Conservation (phyloP, 768 basidiomycete species). For the Amyloporia xantha region DNA sequence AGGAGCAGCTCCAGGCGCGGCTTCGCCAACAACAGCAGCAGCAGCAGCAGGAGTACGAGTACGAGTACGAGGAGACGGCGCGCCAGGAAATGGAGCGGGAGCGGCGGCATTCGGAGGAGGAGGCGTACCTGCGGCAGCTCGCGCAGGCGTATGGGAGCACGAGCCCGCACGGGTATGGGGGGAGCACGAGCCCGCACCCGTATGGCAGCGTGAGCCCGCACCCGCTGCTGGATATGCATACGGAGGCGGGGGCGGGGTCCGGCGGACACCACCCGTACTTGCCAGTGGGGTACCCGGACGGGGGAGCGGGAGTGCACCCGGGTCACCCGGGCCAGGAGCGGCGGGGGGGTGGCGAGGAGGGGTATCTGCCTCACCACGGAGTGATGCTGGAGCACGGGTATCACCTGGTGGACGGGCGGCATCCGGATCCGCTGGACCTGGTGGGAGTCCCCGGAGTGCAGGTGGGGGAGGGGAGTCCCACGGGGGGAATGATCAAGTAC, state of each 20-base stretch:
- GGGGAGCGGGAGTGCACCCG: constrained; percentile 3
- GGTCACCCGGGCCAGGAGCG: background rate
- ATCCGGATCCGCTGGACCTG: constrained; percentile 17
- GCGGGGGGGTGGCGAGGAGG: constrained; percentile 1
- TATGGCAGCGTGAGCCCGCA: constrained; percentile 15
- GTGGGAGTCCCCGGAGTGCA: constrained; percentile 13
- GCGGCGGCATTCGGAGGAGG: constrained; percentile 25
- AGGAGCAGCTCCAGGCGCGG: constrained; percentile 21
- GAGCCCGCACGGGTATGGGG: background rate
- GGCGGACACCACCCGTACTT: constrained; percentile 8
- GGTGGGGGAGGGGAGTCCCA: constrained; percentile 11
- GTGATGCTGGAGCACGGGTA: constrained; percentile 10
- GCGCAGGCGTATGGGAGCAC: constrained; percentile 26
- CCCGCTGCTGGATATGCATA: constrained; percentile 18
- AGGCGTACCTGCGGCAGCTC: constrained; percentile 33
- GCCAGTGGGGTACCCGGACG: constrained; percentile 4
- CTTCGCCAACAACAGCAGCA: constrained; percentile 33
- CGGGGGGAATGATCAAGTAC: constrained; percentile 22
- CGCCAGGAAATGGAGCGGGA: constrained; percentile 29
- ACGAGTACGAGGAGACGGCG: constrained; percentile 34
- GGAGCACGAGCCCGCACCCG: constrained; percentile 25
- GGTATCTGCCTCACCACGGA: background rate
- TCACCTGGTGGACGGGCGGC: constrained; percentile 13
- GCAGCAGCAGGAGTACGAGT: constrained; percentile 34
- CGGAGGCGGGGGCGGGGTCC: constrained; percentile 14